Base-by-base conservation (phyloP, 192 early-diverging fungal species). In the Coemansia reversa region DNA sequence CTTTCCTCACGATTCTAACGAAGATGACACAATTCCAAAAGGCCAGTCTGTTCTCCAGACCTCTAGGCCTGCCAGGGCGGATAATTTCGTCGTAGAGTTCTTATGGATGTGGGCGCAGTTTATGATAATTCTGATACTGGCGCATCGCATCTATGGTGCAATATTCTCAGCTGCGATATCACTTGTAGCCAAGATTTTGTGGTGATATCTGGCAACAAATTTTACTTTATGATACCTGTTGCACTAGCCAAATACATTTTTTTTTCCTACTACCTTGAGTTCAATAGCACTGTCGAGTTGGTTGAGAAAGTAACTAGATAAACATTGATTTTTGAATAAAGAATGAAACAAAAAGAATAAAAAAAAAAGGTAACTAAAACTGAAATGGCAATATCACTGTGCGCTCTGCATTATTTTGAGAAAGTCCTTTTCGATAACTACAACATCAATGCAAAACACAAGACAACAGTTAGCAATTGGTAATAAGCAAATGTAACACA, bases 341-440 rank as follows among this genome's bases (percentile, higher is more conserved):
- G 30, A 25, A 51, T 25, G 24, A 20, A 25, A 22, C 57, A 22
- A 8, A 24, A n/a, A 58, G 16, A 11, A 29, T 19, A 23, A 39
- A 32, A 39, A 32, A 52, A 11, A 24, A 39, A 27, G 7, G 48
- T 29, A 62, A 51, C 29, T 19, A 23, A 19, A 35, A 25, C 1
- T 39, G 35, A 1, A 56, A 27, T 27, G 1, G 23, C n/a, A 18
- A 2, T n/a, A 19, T 53, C 58, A 71, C 27, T 69, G 61, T n/a
- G 74, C 78, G 30, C 85, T 88, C 24, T 84, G 88, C 92, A 93
- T 93, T 63, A 93, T 93, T 53, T 76, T 72, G 58, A 92, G 79
- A 77, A 93, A 93, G 75, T 93, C 92, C 62, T 91, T 84, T 57
- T 91, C 88, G 77, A 89, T 91, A 53, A 93, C 91, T 91, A 74